Percentiles rank a stretch among this genome's conserved stretches.
phyloP scores from a whole-genome alignment of 2,329 filamentous ascomycete genomes.

The Aspergillus pseudoglaucus region DNA sequence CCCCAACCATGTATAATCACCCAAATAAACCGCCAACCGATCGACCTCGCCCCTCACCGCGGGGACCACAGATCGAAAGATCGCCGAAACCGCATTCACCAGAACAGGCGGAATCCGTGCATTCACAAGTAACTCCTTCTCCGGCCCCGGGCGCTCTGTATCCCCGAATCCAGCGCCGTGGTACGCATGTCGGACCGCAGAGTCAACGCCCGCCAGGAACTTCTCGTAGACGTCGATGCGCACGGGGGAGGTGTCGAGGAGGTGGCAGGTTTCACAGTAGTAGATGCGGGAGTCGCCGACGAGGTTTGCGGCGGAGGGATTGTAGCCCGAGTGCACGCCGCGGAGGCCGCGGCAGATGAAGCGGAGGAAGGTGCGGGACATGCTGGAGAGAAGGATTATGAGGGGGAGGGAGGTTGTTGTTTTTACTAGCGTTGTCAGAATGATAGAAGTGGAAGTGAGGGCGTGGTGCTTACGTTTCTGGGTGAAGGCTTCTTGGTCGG shows the following conservation, averaged over 20 bases:
- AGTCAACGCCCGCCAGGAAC: conserved; percentile 59
- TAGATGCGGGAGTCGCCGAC: conserved; percentile 34
- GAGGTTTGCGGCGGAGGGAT: conserved; percentile 33
- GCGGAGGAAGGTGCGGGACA: conserved; percentile 65
- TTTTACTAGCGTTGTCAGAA: conserved; percentile 24
- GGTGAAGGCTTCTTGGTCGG: conserved; percentile 30
- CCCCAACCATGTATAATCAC: conserved; percentile 64
- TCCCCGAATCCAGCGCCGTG: conserved; percentile 39
- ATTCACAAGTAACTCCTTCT: conserved; percentile 49
- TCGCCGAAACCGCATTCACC: conserved; percentile 40
- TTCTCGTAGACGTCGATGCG: conserved; percentile 58
- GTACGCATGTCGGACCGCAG: conserved; percentile 56
- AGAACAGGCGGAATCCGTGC: conserved; percentile 48
- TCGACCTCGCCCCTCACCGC: conserved; percentile 57
- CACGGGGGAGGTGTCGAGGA: conserved; percentile 47
- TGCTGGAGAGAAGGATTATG: conserved; percentile 63
- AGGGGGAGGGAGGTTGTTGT: conserved; percentile 34
- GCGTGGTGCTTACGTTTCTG: conserved; percentile 27
- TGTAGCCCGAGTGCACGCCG: conserved; percentile 45
- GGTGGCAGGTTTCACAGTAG: conserved; percentile 50
- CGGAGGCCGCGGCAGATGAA: conserved; percentile 60
- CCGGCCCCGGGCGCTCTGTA: conserved; percentile 41
- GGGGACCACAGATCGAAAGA: conserved; percentile 47
- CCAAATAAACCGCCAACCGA: conserved; percentile 63
- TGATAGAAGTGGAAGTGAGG: not conserved